Percentiles rank a stretch among this genome's conserved stretches.
These are phyloP conservation scores for Ascochyta koolunga DNA, from an alignment of 2,329 filamentous ascomycete genomes.

Conservation along the genomic window DNA sequence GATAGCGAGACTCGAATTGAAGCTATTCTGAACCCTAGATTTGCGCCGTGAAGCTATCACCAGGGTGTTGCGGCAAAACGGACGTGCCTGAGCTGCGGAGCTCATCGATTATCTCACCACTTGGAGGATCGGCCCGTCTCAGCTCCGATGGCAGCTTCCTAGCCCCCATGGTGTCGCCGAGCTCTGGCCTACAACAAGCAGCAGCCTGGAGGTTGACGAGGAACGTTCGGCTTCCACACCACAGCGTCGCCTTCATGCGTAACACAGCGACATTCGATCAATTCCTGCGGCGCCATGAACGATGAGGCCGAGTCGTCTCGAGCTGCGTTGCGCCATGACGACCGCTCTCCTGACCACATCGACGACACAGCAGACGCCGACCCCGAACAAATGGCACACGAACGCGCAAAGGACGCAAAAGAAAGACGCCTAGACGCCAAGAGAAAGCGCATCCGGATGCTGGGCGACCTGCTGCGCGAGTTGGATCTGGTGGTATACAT, in stretches of 20 bases:
- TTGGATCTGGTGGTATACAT: slow-evolving; percentile 67
- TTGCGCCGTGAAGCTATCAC: slow-evolving; percentile 1
- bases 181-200: slow-evolving; percentile 8
- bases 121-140: slow-evolving; percentile 17
- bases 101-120: slow-evolving; percentile 48
- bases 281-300: slow-evolving; percentile 44
- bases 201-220: slow-evolving; percentile 15
- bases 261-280: slow-evolving; percentile 15
- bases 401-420: slow-evolving; percentile 27
- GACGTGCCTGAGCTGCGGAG: slow-evolving; percentile 23
- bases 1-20: background rate
- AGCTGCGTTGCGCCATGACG: slow-evolving; percentile 30
- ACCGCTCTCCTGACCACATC: slow-evolving; percentile 22
- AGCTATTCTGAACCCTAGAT: slow-evolving; percentile 1
- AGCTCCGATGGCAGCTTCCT: slow-evolving; percentile 6
- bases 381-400: slow-evolving; percentile 26
- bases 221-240: slow-evolving; percentile 7
- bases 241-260: slow-evolving; percentile 36
- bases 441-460: slow-evolving; percentile 45
- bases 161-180: slow-evolving; percentile 4
- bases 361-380: slow-evolving; percentile 21
- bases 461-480: slow-evolving; percentile 63
- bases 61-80: slow-evolving; percentile 4
- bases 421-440: slow-evolving; percentile 43
- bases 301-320: slow-evolving; percentile 48